Percentiles rank a stretch among this genome's conserved stretches.
These are phyloP conservation scores for Claviceps pusilla DNA, from an alignment of 2,329 filamentous ascomycete genomes.

Conservation along the genomic window DNA sequence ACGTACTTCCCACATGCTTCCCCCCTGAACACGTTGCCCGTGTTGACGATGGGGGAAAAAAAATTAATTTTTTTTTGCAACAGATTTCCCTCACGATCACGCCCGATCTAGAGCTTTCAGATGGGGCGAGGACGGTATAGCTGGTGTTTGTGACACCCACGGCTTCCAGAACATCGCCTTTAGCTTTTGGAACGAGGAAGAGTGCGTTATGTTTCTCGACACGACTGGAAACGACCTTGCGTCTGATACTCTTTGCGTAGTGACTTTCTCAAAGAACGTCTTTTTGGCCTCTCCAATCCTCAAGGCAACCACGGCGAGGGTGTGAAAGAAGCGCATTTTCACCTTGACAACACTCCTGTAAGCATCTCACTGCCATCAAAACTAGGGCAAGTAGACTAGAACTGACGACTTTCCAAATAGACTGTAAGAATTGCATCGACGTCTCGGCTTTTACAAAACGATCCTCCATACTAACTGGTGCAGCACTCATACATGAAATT, in stretches of 20 bases:
- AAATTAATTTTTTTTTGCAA: not conserved
- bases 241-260: constrained; percentile 27
- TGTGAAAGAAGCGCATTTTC: constrained; percentile 92
- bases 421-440: constrained; percentile 23
- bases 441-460: not conserved
- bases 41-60: not conserved
- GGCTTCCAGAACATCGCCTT: constrained; percentile 86
- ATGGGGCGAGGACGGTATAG: constrained; percentile 96
- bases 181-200: constrained; percentile 94
- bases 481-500: constrained; percentile 98
- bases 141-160: constrained; percentile 82
- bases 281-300: constrained; percentile 89
- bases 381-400: not conserved
- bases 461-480: constrained; percentile 4
- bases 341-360: constrained; percentile 80
- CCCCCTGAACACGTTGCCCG: not conserved
- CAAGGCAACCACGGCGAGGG: constrained; percentile 96
- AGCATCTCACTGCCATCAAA: constrained; percentile 13
- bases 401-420: constrained; percentile 21
- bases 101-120: constrained; percentile 76
- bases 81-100: constrained; percentile 89
- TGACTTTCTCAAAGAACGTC: constrained; percentile 82
- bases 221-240: too few relatives aligned
- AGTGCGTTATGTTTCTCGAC: constrained; percentile 36
- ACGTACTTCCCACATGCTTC: not conserved